Evolutionary conservation across 2,329 filamentous ascomycete genomes (phyloP), one percentile per base, ranked within the genome.

Genomic region (Proliferodiscus dingleyae): DNA sequence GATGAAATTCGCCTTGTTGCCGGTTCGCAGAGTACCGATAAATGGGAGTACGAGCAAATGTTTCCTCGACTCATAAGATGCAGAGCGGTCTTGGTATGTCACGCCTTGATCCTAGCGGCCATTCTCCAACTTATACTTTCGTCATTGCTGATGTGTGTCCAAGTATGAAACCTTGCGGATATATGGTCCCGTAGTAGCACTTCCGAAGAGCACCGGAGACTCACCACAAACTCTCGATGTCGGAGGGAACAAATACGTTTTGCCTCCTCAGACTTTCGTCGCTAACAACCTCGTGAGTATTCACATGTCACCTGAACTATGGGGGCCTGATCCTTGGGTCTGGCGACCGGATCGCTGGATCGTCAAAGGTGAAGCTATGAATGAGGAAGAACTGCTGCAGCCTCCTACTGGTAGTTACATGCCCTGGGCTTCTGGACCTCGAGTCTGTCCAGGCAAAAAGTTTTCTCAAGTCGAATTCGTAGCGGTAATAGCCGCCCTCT

Each of bases 61-160:
- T 73, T 68, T 43, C 69, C 70, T 0, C 66, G 62, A 15, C 55
- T 75, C 0, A 65, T 64, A 34, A 61, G 70, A n/a, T 70, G 67
- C 33, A 44, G 68, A 3, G 61, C 68, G 1, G 52, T 69, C 2
- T 53, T 74, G 61, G 59, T 59, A 45, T 33, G 47, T 26, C n/a
- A 19, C 15, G 3, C 28, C 28, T 3, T 30, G 8, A 4, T n/a
- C 15, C 15, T 2, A 30, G 3, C 2, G 15, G 28, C n/a, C n/a
- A n/a, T n/a, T n/a, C n/a, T n/a, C n/a, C n/a, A n/a, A n/a, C n/a
- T n/a, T n/a, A n/a, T n/a, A n/a, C n/a, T n/a, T 30, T 30, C 4
- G 11, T n/a, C 28, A 13, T 3, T 30, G 8, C 28, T 30, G 7
- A 30, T n/a, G 8, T 15, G 15, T 5, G 13, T 30, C 36, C 5